Percentiles rank a stretch among this genome's conserved stretches.
phyloP scores from a whole-genome alignment of 768 basidiomycete species.

The Russula dissimulans region DNA sequence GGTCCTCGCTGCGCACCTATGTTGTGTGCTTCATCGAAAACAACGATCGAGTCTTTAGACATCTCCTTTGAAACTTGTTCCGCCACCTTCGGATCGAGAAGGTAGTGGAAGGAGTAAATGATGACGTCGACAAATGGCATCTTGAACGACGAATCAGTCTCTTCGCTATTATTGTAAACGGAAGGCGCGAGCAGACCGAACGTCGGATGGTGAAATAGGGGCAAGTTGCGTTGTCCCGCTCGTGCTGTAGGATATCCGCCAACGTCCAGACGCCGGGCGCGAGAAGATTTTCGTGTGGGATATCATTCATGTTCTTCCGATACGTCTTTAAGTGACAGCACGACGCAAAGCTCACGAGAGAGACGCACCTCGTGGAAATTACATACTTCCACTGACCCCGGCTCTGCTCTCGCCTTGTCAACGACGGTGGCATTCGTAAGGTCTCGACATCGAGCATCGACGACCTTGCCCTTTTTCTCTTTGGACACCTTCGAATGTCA shows the following conservation, averaged over 20 bases:
- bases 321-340: background rate
- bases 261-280: slow-evolving; percentile 89
- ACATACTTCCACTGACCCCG: slow-evolving; percentile 86
- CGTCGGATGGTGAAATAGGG: slow-evolving; percentile 94
- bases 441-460: slow-evolving; percentile 95
- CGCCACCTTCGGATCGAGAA: slow-evolving; percentile 97
- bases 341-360: slow-evolving; percentile 3
- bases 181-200: slow-evolving; percentile 55
- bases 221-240: slow-evolving; percentile 76
- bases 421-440: slow-evolving; percentile 78
- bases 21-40: slow-evolving; percentile 99
- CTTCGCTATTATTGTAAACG: background rate
- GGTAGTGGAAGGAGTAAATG: slow-evolving; percentile 98
- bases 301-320: slow-evolving; percentile 66
- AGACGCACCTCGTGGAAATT: slow-evolving; percentile 84
- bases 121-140: slow-evolving; percentile 93
- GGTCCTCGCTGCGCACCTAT: slow-evolving; percentile 53
- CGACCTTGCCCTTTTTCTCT: slow-evolving; percentile 97
- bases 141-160: slow-evolving; percentile 32
- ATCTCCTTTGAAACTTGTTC: slow-evolving; percentile 98
- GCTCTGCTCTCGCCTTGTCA: slow-evolving; percentile 76
- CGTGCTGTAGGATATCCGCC: slow-evolving; percentile 85
- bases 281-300: slow-evolving; percentile 74
- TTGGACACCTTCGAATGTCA: slow-evolving; percentile 61
- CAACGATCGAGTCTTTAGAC: slow-evolving; percentile 95